Base-by-base conservation (phyloP, 345 rosid species). In the Lagerstroemia speciosa region DNA sequence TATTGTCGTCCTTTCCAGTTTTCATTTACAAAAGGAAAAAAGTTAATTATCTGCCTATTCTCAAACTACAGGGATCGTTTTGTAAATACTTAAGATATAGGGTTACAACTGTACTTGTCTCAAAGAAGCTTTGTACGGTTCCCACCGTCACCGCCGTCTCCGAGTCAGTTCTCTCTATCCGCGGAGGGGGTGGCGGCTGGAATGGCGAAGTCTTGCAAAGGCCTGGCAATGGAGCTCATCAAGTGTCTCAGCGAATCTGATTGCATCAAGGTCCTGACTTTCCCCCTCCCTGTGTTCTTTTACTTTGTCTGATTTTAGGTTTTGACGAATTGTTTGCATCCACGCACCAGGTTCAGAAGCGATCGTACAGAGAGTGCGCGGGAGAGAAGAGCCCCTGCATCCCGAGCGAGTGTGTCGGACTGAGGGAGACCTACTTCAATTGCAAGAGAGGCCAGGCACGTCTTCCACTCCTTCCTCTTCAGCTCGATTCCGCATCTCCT, bases 201-300 rank as follows among this genome's bases (percentile, higher is more conserved):
- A 70, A 95, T 95, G 99, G 72, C 99, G 2, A 95, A 95, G 81
- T 90, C 99, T 65, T 95, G 97, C 82, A 95, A 92, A 75, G 99
- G 97, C 63, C 88, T 95, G 22, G 99, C 98, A 26, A 77, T 78
- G 80, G 98, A 92, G 76, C 88, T 95, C 68, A 96, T 95, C 27
- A 90, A 90, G 82, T 95, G 99, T 79, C 91, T 92, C 41, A 90
- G 92, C 37, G 94, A 92, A 71, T 92, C 99, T 0, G 87, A 80
- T 2, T 95, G 98, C 74, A 84, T 92, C 64, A 88, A 88, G 88
- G 92, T 89, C 45, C 38, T 86, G 79, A 32, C 43, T 32, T 17
- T 67, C 38, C 10, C 46, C 2, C 15, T 14, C 46, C 2, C 46
- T 50, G 50, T 36, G 29, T 31, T 8, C 15, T 29, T 32, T 11